Conservation (phyloP, 768 basidiomycete genomes). For the Boletus rex-veris region DNA sequence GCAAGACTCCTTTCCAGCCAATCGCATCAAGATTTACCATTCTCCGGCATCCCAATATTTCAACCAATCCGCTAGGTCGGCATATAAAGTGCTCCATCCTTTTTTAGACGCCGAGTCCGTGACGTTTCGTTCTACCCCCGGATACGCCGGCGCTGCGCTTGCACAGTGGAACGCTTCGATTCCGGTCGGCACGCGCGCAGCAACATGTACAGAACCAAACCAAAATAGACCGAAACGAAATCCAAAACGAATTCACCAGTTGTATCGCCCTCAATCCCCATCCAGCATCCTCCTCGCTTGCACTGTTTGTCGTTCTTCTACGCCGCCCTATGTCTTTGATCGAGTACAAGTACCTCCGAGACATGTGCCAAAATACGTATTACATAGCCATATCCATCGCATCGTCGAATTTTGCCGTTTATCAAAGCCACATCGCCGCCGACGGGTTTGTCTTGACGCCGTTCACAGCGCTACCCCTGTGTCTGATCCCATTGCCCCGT, state of each 20-base stretch:
- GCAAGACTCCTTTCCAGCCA: neutral
- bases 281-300: neutral
- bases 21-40: neutral
- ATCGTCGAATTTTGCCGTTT: neutral
- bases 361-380: neutral
- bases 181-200: neutral
- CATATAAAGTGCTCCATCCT: neutral
- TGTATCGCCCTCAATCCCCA: slow-evolving; percentile 5
- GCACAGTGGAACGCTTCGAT: neutral
- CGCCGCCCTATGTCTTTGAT: neutral
- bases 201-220: neutral
- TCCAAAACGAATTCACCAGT: neutral
- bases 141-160: neutral
- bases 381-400: neutral
- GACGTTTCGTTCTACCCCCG: slow-evolving; percentile 6
- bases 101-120: slow-evolving; percentile 3
- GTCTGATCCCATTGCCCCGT: slow-evolving; percentile 1
- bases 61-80: neutral
- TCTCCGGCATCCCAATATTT: neutral
- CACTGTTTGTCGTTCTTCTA: neutral
- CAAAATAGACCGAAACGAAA: slow-evolving; percentile 1
- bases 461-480: neutral
- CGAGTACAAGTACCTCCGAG: slow-evolving; percentile 3
- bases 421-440: slow-evolving; percentile 6
- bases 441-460: slow-evolving; percentile 4